Evolutionary conservation across 768 basidiomycete genomes (phyloP), one percentile per base, ranked within the genome.

Genomic region (Kondoa malvinella): DNA sequence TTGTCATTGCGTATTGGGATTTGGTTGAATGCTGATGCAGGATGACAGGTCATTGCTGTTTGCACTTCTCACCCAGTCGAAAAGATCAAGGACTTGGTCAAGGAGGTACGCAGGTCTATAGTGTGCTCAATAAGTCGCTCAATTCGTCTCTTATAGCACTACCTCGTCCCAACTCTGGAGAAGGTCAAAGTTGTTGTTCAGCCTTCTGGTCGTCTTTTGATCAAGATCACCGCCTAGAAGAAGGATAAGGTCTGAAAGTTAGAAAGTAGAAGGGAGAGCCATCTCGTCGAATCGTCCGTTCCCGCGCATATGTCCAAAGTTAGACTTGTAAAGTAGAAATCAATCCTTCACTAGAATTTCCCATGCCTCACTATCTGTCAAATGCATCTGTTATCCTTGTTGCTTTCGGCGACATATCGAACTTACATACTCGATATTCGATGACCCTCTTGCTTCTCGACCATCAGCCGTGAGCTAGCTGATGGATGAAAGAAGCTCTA

Each of bases 31-130:
- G 25, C n/a, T 59, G 68, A 64, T 26, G 64, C 73, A 25, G 75
- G 75, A 17, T 76, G 73, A 2, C 76, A 72, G 64, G 76, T 76
- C 57, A 77, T 78, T 63, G 78, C 78, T 3, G 75, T 78, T 4
- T 77, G 76, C 72, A 78, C 77, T 2, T 76, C 75, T 14, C 77
- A 78, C 69, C 21, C 72, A 34, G 72, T 73, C 56, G 74, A 74
- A 68, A 75, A 75, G 71, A 73, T 75, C 69, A 67, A 67, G 29
- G 34, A 68, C 61, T 63, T 29, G 3, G 71, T 50, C 21, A 8
- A 21, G 12, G 40, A 50, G 40, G 40, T 50, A 8, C 8, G 40
- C 21, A 50, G 40, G 8, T 50, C 40, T 21, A 8, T 50, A 8
- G 40, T 21, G 12, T 50, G 12, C 40, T 8, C 12, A 50, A 50